phyloP scores from a whole-genome alignment of 306 rosid genomes.

The Ormosia emarginata region DNA sequence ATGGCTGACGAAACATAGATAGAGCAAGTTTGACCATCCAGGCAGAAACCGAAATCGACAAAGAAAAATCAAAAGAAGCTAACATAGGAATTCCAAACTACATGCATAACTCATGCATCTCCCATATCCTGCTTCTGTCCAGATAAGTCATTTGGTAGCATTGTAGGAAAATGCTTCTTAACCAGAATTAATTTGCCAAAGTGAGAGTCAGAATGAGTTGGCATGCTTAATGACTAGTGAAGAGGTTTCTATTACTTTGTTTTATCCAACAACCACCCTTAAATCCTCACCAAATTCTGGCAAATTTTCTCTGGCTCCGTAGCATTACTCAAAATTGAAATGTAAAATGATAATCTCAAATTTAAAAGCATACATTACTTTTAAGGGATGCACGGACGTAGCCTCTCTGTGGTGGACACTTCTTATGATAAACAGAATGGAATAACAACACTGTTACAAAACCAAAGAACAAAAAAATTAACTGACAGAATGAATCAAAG shows the following conservation, averaged over 20 bases:
- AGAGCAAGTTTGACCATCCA: not conserved
- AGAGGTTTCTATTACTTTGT: not conserved
- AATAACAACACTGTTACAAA: constrained; percentile 60
- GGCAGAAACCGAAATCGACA: not conserved
- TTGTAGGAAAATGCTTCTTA: no score
- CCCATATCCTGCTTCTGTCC: not conserved
- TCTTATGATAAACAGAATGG: constrained; percentile 75
- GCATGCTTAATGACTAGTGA: no score
- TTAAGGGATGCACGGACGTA: constrained; percentile 86
- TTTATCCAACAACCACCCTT: no score
- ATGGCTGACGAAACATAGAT: not conserved
- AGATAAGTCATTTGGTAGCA: not conserved
- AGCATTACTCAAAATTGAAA: not conserved
- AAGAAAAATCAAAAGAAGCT: not conserved
- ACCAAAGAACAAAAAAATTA: constrained; percentile 23
- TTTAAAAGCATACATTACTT: constrained; percentile 73
- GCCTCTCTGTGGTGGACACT: constrained; percentile 64
- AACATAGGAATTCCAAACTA: not conserved
- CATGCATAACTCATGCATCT: not conserved
- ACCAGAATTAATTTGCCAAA: no score
- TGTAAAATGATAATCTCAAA: constrained; percentile 1
- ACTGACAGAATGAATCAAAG: constrained; percentile 2
- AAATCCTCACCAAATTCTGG: no score
- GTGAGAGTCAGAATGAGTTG: no score
- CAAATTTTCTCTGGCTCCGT: no score